Percentiles rank a stretch among this genome's conserved stretches.
phyloP scores from a whole-genome alignment of 2,329 filamentous ascomycete species.

The Talaromyces rugulosus region DNA sequence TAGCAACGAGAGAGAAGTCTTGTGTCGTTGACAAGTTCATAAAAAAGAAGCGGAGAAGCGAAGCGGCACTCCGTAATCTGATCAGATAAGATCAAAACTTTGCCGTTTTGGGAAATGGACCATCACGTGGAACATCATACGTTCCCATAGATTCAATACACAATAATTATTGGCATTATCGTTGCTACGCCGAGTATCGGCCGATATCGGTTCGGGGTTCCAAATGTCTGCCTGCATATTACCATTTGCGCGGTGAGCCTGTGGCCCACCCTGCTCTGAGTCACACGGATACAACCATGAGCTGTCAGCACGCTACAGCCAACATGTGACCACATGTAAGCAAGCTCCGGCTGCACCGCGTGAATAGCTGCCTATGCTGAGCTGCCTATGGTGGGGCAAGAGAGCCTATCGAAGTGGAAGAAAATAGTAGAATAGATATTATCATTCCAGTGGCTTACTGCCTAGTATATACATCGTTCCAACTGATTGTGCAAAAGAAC shows the following conservation, averaged over 20 bases:
- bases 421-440: background rate
- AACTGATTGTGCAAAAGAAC: background rate
- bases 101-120: background rate
- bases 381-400: background rate
- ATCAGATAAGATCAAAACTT: conserved; percentile 34
- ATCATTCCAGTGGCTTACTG: background rate
- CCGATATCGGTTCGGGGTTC: background rate
- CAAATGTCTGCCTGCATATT: background rate
- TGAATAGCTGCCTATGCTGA: background rate
- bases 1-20: background rate
- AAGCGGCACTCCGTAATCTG: conserved; percentile 8
- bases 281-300: background rate
- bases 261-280: background rate
- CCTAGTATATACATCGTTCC: background rate
- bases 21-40: background rate
- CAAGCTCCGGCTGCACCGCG: background rate
- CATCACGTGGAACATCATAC: background rate
- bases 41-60: background rate
- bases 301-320: background rate
- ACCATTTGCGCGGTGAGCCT: background rate
- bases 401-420: background rate
- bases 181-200: background rate
- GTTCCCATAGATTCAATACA: background rate
- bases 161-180: background rate
- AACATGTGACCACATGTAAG: background rate